These are phyloP conservation scores for Petasospora fabianii DNA, from an alignment of 1,139 yeast genomes.

Conservation along the genomic window DNA sequence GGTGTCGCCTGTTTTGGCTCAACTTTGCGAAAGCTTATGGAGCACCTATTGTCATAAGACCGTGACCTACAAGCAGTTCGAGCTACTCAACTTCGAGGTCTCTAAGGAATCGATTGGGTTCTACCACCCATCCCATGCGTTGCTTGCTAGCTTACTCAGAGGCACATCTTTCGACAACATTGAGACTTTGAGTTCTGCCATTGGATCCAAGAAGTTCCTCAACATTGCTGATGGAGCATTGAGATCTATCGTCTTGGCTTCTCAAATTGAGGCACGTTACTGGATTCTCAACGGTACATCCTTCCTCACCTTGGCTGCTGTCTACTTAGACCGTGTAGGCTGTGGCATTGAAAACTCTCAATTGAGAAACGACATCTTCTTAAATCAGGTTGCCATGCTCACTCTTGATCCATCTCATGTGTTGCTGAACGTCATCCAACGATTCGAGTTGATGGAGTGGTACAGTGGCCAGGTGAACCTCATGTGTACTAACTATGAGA, in stretches of 20 bases:
- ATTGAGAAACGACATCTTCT: slow-evolving; percentile 51
- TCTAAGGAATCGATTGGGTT: slow-evolving; percentile 50
- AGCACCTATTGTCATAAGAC: no score
- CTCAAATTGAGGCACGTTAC: slow-evolving; percentile 54
- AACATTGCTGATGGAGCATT: slow-evolving; percentile 53
- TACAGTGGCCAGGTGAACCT: slow-evolving; percentile 36
- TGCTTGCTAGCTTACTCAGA: slow-evolving; percentile 28
- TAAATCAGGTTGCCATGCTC: slow-evolving; percentile 52
- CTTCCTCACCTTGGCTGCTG: slow-evolving; percentile 44
- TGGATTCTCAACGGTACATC: slow-evolving; percentile 68
- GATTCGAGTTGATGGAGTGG: slow-evolving; percentile 63
- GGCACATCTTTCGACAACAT: not conserved
- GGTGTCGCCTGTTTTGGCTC: no score
- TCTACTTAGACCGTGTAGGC: slow-evolving; percentile 32
- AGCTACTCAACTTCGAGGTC: slow-evolving; percentile 35
- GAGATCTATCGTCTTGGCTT: slow-evolving; percentile 52
- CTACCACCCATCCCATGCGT: slow-evolving; percentile 55
- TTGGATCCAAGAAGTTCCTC: slow-evolving; percentile 33
- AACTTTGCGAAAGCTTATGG: no score
- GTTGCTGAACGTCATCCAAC: slow-evolving; percentile 48
- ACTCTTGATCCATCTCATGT: slow-evolving; percentile 37
- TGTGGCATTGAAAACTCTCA: slow-evolving; percentile 26
- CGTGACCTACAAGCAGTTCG: not conserved
- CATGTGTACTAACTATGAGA: slow-evolving; percentile 52
- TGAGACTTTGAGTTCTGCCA: slow-evolving; percentile 15